Evolutionary conservation across 306 rosid species (phyloP).

Genomic region (Vachellia pachyceras): DNA sequence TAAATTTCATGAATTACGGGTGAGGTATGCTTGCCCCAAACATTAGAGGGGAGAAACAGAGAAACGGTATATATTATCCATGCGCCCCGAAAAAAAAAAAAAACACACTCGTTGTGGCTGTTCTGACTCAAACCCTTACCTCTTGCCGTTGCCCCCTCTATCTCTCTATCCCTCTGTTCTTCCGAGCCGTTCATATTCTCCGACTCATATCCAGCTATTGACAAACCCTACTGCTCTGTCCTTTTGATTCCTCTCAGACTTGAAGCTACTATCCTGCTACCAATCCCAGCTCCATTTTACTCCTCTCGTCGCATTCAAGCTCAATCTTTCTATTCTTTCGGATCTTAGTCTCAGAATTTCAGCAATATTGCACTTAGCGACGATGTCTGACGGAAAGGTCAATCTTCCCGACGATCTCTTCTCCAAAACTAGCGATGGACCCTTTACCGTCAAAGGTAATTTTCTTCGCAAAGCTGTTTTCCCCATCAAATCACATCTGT

Average conservation of each 20-base stretch:
- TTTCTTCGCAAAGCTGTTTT: constrained; percentile 32
- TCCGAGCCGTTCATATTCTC: constrained; percentile 32
- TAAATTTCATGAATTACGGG: not conserved
- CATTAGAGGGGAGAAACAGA: not conserved
- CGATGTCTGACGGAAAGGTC: constrained; percentile 59
- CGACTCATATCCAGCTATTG: constrained; percentile 46
- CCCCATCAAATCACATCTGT: not conserved
- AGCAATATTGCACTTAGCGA: constrained; percentile 41
- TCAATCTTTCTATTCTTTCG: constrained; percentile 18
- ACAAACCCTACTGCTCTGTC: constrained; percentile 51
- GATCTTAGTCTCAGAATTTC: constrained; percentile 39
- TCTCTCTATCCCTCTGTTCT: constrained; percentile 14
- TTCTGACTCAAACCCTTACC: constrained; percentile 52
- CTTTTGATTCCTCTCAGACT: constrained; percentile 21
- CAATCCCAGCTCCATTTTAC: constrained; percentile 26
- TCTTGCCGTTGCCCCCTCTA: not conserved
- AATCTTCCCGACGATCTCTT: constrained; percentile 75
- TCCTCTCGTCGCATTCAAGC: constrained; percentile 37
- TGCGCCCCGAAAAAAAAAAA: not conserved
- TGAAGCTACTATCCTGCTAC: not conserved
- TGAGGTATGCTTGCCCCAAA: no score
- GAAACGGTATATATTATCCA: not conserved
- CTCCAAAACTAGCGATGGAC: constrained; percentile 51
- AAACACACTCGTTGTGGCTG: constrained; percentile 37
- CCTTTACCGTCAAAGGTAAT: constrained; percentile 52